phyloP scores from a whole-genome alignment of 2,329 filamentous ascomycete species.

The Calonectria pseudoreteaudii region DNA sequence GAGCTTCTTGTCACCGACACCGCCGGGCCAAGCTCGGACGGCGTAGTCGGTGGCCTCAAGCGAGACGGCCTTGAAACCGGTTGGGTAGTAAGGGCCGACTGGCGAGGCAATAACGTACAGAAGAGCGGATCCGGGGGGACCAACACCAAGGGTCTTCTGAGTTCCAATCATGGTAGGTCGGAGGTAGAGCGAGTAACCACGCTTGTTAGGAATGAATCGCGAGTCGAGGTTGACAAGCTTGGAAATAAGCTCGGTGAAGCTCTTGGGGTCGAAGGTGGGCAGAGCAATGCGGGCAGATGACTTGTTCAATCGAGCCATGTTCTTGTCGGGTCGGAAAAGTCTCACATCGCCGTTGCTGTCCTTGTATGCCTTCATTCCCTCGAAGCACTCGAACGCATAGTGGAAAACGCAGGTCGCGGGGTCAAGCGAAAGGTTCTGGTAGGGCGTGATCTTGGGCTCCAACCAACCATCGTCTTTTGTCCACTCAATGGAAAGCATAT shows the following conservation, averaged over 20 bases:
- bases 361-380: slow-evolving; percentile 99
- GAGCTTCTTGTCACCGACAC: slow-evolving; percentile 97
- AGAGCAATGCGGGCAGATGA: slow-evolving; percentile 92
- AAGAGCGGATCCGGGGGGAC: slow-evolving; percentile 89
- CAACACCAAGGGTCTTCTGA: slow-evolving; percentile 92
- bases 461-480: slow-evolving; percentile 86
- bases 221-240: slow-evolving; percentile 84
- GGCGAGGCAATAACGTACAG: slow-evolving; percentile 96
- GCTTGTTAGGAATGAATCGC: slow-evolving; percentile 87
- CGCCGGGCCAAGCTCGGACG: slow-evolving; percentile 96
- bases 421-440: slow-evolving; percentile 97
- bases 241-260: slow-evolving; percentile 84
- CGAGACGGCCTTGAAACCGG: slow-evolving; percentile 96
- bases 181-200: slow-evolving; percentile 95
- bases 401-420: slow-evolving; percentile 98
- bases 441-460: slow-evolving; percentile 85
- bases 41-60: slow-evolving; percentile 97
- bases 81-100: slow-evolving; percentile 97
- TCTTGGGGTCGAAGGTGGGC: slow-evolving; percentile 82
- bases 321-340: slow-evolving; percentile 93
- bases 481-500: slow-evolving; percentile 98
- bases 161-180: slow-evolving; percentile 98
- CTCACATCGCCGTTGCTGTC: slow-evolving; percentile 82
- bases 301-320: slow-evolving; percentile 95
- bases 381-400: slow-evolving; percentile 98